phyloP scores from a whole-genome alignment of 2,329 filamentous ascomycete species.

The Beauveria pseudobassiana region DNA sequence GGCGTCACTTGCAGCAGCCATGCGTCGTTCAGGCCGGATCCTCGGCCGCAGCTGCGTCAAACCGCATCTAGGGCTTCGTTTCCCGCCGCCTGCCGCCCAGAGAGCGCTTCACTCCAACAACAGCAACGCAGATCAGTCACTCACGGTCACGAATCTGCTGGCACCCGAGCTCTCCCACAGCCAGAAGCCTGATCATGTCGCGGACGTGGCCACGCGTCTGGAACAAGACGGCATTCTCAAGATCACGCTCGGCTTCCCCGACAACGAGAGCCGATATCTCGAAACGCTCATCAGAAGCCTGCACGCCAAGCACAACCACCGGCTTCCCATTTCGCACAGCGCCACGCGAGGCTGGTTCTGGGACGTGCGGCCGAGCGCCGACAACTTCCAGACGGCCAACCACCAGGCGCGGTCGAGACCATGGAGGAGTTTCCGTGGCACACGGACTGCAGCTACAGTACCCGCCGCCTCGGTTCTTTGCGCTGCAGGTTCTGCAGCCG shows the following conservation, averaged over 20 bases:
- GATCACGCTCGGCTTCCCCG: conserved; percentile 25
- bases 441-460: conserved; percentile 36
- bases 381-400: conserved; percentile 20
- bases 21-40: neutral
- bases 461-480: conserved; percentile 30
- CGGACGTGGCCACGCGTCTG: neutral
- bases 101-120: neutral
- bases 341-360: conserved; percentile 36
- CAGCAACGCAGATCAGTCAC: neutral
- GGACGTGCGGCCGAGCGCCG: conserved; percentile 29
- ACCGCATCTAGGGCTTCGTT: neutral
- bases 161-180: neutral
- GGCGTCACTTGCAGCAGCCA: neutral
- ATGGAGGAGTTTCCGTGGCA: conserved; percentile 37
- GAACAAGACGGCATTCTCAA: conserved; percentile 26
- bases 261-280: conserved; percentile 27
- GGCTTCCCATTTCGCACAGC: conserved; percentile 33
- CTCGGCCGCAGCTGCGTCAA: neutral
- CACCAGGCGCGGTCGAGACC: conserved; percentile 33
- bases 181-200: neutral
- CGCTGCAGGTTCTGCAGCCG: conserved; percentile 33
- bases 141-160: neutral
- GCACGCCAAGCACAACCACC: conserved; percentile 25
- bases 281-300: conserved; percentile 25
- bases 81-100: neutral